phyloP scores from a whole-genome alignment of 1,284 basidiomycete genomes.

The Sphaerobolus stellatus region DNA sequence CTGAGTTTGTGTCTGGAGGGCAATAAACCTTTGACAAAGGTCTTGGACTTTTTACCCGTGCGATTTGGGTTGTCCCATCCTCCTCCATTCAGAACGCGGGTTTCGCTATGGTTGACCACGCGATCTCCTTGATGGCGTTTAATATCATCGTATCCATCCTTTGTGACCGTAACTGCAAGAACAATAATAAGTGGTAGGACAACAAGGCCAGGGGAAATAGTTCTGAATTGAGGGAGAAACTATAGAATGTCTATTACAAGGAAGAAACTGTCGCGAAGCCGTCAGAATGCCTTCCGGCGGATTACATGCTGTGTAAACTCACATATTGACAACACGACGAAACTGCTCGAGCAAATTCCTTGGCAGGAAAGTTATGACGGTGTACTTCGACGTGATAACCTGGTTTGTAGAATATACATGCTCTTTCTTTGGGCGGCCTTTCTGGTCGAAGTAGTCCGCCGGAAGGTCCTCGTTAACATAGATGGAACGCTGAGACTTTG shows the following conservation, averaged over 20 bases:
- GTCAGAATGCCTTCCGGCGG: slow-evolving; percentile 12
- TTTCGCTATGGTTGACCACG: slow-evolving; percentile 75
- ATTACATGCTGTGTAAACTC: slow-evolving; percentile 26
- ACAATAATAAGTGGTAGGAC: slow-evolving; percentile 90
- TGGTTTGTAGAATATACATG: slow-evolving; percentile 78
- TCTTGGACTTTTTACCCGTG: slow-evolving; percentile 69
- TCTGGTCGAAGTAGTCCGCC: slow-evolving; percentile 64
- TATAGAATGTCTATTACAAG: slow-evolving; percentile 87
- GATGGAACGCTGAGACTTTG: slow-evolving; percentile 69
- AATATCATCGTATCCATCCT: slow-evolving; percentile 97
- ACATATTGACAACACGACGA: slow-evolving; percentile 84
- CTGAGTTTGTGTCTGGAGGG: slow-evolving; percentile 19
- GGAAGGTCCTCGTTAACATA: slow-evolving; percentile 79
- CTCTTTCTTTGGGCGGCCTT: slow-evolving; percentile 60
- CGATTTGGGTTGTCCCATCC: slow-evolving; percentile 74
- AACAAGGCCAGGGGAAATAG: slow-evolving; percentile 91
- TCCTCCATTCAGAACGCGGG: slow-evolving; percentile 67
- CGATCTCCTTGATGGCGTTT: slow-evolving; percentile 96
- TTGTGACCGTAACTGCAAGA: slow-evolving; percentile 82
- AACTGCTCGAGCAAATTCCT: slow-evolving; percentile 90
- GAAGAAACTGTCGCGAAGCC: slow-evolving; percentile 61
- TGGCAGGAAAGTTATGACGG: slow-evolving; percentile 84
- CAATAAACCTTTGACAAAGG: slow-evolving; percentile 70
- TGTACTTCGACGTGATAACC: slow-evolving; percentile 93
- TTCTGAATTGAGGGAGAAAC: slow-evolving; percentile 93